Evolutionary conservation across 1,284 basidiomycete genomes (phyloP), one percentile per base, ranked within the genome.

Genomic region (Takashimella tepidaria): DNA sequence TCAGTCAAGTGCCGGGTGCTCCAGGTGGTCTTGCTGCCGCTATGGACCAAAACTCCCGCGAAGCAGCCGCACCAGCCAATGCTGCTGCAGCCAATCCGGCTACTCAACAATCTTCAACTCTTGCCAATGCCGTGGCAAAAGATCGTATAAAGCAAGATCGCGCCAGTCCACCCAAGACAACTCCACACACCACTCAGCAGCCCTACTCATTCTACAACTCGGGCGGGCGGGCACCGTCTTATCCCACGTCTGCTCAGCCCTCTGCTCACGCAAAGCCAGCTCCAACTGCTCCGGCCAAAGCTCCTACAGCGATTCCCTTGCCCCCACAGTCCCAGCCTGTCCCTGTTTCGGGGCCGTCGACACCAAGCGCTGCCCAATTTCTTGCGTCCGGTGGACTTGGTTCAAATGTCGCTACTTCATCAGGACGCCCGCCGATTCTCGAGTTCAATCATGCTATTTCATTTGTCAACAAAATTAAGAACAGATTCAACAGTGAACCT

Each of bases 381-480:
- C 58, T 69, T 42, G 64, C 65, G 20, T 61, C 64, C 20, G 63
- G 67, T n/a, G 60, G 57, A 26, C 47, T 55, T 12, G 45, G 50
- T 49, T 49, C 49, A 24, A 16, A 8, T 25, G 26, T 12, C 23
- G 41, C 48, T 21, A 25, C 52, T 43, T 20, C 31, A 27, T 23
- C 59, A 25, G 48, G 41, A 13, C 45, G 49, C 49, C 47, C 73
- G 1, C 77, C 77, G n/a, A 77, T 79, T 26, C 74, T 82, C 59
- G 92, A 98, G 72, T 98, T 98, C 80, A 92, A 97, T 74, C 92
- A 95, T 70, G 96, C 96, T 21, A 98, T 98, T 64, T 87, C 91
- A 66, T 99, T 95, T 73, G 86, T 99, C 64, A 98, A 98, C 82
- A 95, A 93, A 81, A 98, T 99, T 80, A 98, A 98, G 79, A 86